Conservation (phyloP, 179 eudicot genomes). For the Patellifolia procumbens region DNA sequence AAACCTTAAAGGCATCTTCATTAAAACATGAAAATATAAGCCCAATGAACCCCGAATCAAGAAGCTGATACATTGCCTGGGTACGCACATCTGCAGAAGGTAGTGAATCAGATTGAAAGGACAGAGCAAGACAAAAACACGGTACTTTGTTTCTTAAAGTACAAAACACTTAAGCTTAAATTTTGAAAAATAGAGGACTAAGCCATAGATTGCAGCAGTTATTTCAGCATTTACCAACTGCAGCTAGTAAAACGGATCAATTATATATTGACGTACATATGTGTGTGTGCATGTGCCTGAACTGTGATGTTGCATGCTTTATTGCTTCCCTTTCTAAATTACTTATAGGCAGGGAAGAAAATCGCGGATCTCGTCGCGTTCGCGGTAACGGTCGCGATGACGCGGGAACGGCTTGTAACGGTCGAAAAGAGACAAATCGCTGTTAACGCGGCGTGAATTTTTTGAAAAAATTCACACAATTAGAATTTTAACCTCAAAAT, state of each 20-base stretch:
- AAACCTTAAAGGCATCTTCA: slow-evolving; percentile 90
- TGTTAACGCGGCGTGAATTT: too few relatives aligned
- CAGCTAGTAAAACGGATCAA: not conserved
- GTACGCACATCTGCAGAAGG: slow-evolving; percentile 87
- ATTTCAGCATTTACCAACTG: not conserved
- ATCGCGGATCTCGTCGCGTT: too few relatives aligned
- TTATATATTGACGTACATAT: not conserved
- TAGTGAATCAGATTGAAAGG: slow-evolving; percentile 15
- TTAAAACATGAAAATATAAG: slow-evolving; percentile 97
- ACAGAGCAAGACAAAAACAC: slow-evolving; percentile 6
- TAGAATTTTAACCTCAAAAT: too few relatives aligned
- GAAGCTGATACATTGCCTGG: slow-evolving; percentile 98
- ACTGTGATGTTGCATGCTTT: not conserved
- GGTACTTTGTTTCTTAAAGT: not conserved
- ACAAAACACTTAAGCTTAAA: not conserved
- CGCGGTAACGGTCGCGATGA: too few relatives aligned
- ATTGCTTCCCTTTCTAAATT: too few relatives aligned
- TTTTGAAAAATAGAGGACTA: not conserved
- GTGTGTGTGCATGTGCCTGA: not conserved
- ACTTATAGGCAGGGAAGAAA: too few relatives aligned
- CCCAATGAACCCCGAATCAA: slow-evolving; percentile 95
- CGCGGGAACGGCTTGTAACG: too few relatives aligned
- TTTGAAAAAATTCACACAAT: too few relatives aligned
- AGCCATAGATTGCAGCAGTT: not conserved
- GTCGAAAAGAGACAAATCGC: too few relatives aligned